These are phyloP conservation scores for Tillandsia leiboldiana DNA, from an alignment of 176 grass and related monocot genomes.

Conservation along the genomic window DNA sequence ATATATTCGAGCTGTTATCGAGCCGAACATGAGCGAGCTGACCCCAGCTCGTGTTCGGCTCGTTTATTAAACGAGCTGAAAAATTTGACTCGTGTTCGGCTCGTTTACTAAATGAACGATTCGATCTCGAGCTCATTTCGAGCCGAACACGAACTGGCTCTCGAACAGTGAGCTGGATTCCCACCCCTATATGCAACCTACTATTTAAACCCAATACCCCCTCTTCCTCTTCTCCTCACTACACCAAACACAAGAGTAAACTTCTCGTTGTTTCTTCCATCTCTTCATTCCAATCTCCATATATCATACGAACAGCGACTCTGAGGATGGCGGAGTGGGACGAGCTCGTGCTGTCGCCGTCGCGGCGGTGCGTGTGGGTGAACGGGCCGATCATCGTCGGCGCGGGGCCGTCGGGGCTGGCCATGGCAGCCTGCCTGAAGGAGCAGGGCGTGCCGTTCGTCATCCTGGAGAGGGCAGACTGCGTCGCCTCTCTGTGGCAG, in stretches of 20 bases:
- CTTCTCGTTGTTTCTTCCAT: background rate
- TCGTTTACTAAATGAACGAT: too few relatives aligned
- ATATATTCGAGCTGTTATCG: too few relatives aligned
- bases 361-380: conserved; percentile 41
- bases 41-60: too few relatives aligned
- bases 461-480: conserved; percentile 62
- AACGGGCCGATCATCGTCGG: conserved; percentile 78
- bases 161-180: too few relatives aligned
- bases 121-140: too few relatives aligned
- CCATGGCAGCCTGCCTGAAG: conserved; percentile 46
- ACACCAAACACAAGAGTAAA: background rate
- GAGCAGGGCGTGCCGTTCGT: conserved; percentile 36
- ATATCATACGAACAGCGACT: background rate
- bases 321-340: background rate
- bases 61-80: too few relatives aligned
- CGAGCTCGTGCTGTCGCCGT: background rate
- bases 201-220: background rate
- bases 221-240: background rate
- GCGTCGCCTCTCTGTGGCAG: conserved; percentile 79
- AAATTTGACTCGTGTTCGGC: too few relatives aligned
- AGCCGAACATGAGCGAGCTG: too few relatives aligned
- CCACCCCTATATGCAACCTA: background rate
- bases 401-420: conserved; percentile 58
- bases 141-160: too few relatives aligned
- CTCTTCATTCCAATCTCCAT: background rate